phyloP scores from a whole-genome alignment of 441 rosid species.

The Euphorbia schlechtendalii region DNA sequence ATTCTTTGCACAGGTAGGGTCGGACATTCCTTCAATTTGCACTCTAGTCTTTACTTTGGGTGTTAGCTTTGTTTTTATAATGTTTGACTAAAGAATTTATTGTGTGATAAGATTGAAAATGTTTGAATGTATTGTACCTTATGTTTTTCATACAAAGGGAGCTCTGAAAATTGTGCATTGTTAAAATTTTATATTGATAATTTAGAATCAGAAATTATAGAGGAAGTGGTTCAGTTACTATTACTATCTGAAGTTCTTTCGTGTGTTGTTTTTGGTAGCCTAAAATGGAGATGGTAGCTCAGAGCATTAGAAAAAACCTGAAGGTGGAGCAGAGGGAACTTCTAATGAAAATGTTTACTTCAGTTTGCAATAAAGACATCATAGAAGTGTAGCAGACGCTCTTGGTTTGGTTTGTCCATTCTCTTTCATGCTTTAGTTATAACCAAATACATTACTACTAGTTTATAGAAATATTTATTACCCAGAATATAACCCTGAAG shows the following conservation, averaged over 20 bases:
- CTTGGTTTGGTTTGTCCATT: constrained; percentile 46
- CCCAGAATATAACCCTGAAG: no score
- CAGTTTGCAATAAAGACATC: constrained; percentile 53
- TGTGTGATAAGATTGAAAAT: background rate
- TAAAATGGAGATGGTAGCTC: constrained; percentile 94
- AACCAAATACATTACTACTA: no score
- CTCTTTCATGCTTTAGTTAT: background rate
- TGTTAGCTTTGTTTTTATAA: background rate
- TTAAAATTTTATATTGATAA: no score
- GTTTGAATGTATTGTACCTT: background rate
- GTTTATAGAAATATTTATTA: no score
- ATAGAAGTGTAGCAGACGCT: constrained; percentile 69
- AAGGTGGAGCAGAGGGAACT: constrained; percentile 67
- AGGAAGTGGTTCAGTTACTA: no score
- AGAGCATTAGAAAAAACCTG: constrained; percentile 60
- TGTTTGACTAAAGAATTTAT: background rate
- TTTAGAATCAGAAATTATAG: no score
- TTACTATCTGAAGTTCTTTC: no score
- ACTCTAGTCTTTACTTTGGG: no score
- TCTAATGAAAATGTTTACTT: constrained; percentile 48
- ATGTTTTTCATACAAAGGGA: background rate
- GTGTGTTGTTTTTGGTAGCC: constrained; percentile 53
- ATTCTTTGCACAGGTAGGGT: background rate
- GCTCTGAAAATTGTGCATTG: no score
- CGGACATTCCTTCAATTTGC: background rate